Conservation (phyloP, 148 eudicot species). For the Fallopia convolvulus region DNA sequence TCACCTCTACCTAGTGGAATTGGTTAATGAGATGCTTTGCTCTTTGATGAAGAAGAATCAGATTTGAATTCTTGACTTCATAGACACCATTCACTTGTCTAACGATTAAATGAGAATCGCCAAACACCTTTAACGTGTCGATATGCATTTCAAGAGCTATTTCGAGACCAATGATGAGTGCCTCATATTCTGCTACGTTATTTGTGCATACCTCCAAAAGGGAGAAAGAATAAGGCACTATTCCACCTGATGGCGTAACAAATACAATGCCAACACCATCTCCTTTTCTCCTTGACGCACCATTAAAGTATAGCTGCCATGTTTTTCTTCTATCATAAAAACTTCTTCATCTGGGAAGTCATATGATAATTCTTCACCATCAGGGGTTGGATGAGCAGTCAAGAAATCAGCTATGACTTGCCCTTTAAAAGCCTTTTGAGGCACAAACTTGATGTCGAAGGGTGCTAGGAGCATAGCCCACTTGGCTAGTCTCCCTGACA, state of each 20-base stretch:
- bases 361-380: background rate
- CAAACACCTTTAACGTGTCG: background rate
- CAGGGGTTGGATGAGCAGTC: background rate
- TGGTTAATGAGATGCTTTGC: background rate
- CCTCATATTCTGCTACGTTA: background rate
- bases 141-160: background rate
- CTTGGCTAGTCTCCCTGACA: background rate
- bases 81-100: background rate
- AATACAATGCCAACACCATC: background rate
- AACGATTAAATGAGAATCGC: background rate
- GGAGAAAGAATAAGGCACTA: background rate
- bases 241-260: background rate
- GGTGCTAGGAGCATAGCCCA: background rate
- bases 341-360: background rate
- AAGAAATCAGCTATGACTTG: background rate
- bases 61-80: background rate
- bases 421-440: background rate
- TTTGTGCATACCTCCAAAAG: background rate
- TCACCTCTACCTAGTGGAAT: background rate
- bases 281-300: background rate
- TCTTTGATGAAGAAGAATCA: background rate
- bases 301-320: background rate
- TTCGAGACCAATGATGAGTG: background rate
- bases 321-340: background rate
- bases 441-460: background rate